phyloP scores from a whole-genome alignment of 495 filamentous ascomycete species.

The Podospora comata region DNA sequence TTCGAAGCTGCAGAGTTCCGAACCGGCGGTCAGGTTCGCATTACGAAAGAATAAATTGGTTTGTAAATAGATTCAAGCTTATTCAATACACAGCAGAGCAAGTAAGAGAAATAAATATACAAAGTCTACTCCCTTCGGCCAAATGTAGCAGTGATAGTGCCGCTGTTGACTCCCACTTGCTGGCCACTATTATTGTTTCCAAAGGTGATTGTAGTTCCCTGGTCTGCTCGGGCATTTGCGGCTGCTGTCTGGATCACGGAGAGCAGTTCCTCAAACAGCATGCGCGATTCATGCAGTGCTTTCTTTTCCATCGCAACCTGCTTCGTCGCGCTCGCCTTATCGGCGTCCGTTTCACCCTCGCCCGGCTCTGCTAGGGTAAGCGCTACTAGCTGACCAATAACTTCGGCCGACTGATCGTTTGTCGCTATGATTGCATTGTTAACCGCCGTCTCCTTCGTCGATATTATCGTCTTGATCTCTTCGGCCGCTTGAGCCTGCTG shows the following conservation, averaged over 20 bases:
- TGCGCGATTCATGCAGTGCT: slow-evolving; percentile 29
- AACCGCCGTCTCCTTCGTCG: no score
- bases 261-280: slow-evolving; percentile 34
- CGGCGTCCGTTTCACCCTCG: slow-evolving; percentile 28
- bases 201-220: slow-evolving; percentile 11
- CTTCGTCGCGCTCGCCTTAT: slow-evolving; percentile 28
- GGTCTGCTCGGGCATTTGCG: slow-evolving; percentile 21
- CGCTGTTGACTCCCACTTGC: slow-evolving; percentile 14
- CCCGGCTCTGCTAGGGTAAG: slow-evolving; percentile 29
- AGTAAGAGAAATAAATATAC: no score
- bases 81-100: no score
- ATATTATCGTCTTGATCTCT: no score
- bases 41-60: no score
- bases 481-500: no score
- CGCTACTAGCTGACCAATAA: slow-evolving; percentile 31
- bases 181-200: slow-evolving; percentile 16
- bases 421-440: neutral
- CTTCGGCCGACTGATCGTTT: slow-evolving; percentile 30
- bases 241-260: slow-evolving; percentile 33
- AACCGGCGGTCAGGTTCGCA: no score
- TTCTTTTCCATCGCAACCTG: slow-evolving; percentile 36
- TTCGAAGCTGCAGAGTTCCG: no score
- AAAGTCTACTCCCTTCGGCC: slow-evolving; percentile 2
- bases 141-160: slow-evolving; percentile 19
- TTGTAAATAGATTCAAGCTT: no score